These are phyloP conservation scores for Flaveria brownii DNA, from an alignment of 129 eudicot genomes.

Conservation along the genomic window DNA sequence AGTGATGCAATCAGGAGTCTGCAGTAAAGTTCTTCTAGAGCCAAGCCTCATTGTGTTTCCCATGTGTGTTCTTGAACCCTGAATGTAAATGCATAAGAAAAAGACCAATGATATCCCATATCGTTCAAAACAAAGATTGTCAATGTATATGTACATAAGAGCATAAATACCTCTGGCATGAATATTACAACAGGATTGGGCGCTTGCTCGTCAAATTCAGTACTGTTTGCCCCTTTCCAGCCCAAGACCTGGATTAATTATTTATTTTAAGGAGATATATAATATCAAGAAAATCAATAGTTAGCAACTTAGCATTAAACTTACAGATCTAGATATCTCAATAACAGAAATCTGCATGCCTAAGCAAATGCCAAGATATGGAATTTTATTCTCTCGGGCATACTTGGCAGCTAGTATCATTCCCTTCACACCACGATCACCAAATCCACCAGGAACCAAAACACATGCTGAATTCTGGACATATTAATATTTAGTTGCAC, in stretches of 20 bases:
- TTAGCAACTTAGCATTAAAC: conserved; percentile 13
- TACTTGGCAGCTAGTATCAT: conserved; percentile 94
- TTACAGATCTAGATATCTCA: conserved; percentile 77
- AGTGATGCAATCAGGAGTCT: conserved; percentile 70
- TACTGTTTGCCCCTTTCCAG: conserved; percentile 76
- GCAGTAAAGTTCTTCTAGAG: conserved; percentile 75
- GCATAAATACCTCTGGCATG: conserved; percentile 90
- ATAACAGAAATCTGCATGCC: conserved; percentile 98
- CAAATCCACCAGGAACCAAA: conserved; percentile 99
- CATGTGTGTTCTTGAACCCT: conserved; percentile 94
- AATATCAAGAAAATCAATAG: neutral
- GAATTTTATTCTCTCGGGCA: conserved; percentile 90
- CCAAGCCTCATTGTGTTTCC: conserved; percentile 98
- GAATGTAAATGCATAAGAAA: conserved; percentile 12
- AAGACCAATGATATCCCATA: neutral
- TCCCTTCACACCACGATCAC: conserved; percentile 94
- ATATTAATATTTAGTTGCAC: conserved; percentile 1
- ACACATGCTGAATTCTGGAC: conserved; percentile 85
- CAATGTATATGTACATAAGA: conserved; percentile 1
- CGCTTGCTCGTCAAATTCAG: conserved; percentile 70
- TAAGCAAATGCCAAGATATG: conserved; percentile 93
- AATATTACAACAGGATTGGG: conserved; percentile 83
- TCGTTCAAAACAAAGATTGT: conserved; percentile 5
- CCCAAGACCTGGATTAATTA: conserved; percentile 56
- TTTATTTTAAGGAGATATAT: conserved; percentile 1